These are phyloP conservation scores for Stachybotrys chlorohalonatus DNA, from an alignment of 2,329 filamentous ascomycete species.

Conservation along the genomic window DNA sequence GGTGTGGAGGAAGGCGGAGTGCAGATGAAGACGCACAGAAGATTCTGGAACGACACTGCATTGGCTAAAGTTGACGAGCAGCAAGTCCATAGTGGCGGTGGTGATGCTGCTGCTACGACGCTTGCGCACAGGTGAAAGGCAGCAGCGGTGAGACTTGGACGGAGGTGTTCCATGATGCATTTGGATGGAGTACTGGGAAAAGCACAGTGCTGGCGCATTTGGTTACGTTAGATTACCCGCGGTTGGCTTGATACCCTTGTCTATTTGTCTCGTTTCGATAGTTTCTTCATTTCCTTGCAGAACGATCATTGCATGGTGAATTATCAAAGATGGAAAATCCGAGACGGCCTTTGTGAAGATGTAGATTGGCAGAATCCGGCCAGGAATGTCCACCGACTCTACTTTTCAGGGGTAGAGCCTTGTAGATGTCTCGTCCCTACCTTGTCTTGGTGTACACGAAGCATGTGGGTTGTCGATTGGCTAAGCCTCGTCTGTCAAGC, in stretches of 20 bases:
- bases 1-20: conserved; percentile 7
- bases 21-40: conserved; percentile 24
- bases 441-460: no score
- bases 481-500: no score
- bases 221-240: not conserved
- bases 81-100: not conserved
- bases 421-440: no score
- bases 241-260: not conserved
- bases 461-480: no score
- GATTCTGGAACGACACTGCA: conserved; percentile 22
- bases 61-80: conserved; percentile 19
- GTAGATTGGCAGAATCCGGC: no score
- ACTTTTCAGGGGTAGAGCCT: no score
- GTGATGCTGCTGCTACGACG: not conserved
- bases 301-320: not conserved
- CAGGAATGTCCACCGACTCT: no score
- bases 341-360: no score
- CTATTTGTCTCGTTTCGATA: not conserved
- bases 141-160: not conserved
- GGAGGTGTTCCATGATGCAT: no score
- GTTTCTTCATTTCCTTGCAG: not conserved
- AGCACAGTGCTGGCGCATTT: not conserved
- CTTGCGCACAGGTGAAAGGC: not conserved
- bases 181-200: not conserved
- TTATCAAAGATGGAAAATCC: not conserved